These are phyloP conservation scores for Plantago coronopus DNA, from an alignment of 305 asterid species.

Conservation along the genomic window DNA sequence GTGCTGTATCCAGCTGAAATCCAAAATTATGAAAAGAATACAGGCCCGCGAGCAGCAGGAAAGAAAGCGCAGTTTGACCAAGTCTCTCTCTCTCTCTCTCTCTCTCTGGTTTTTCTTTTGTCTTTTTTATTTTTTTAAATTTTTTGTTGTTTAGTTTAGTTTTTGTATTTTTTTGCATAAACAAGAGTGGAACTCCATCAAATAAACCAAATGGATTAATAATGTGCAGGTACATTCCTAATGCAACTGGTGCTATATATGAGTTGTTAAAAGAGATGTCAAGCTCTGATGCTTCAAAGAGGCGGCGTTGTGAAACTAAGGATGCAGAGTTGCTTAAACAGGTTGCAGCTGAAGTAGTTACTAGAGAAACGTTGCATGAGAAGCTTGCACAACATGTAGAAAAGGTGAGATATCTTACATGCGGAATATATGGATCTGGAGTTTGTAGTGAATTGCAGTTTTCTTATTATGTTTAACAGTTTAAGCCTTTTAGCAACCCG, in stretches of 20 bases:
- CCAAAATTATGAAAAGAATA: slow-evolving; percentile 79
- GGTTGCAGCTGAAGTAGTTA: slow-evolving; percentile 46
- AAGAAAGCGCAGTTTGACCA: slow-evolving; percentile 83
- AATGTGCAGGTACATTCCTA: slow-evolving; percentile 69
- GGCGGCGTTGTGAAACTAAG: slow-evolving; percentile 46
- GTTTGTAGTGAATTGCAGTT: background rate
- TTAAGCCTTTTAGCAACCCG: background rate
- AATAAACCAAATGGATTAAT: slow-evolving; percentile 7
- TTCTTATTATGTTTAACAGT: background rate
- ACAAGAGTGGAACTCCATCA: slow-evolving; percentile 17
- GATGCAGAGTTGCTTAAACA: slow-evolving; percentile 66
- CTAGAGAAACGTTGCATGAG: slow-evolving; percentile 57
- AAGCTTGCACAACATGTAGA: slow-evolving; percentile 87
- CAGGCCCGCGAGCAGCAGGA: slow-evolving; percentile 99
- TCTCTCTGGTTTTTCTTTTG: no score
- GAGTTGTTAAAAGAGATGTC: slow-evolving; percentile 65
- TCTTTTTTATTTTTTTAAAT: no score
- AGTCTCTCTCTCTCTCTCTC: slow-evolving; percentile 34
- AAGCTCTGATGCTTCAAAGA: slow-evolving; percentile 49
- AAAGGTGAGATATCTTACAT: slow-evolving; percentile 39
- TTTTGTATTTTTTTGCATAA: slow-evolving; percentile 18
- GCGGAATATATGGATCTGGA: background rate
- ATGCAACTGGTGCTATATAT: slow-evolving; percentile 67
- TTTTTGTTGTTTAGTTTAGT: no score
- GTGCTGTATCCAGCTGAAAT: slow-evolving; percentile 72